Conservation (phyloP, 2,329 filamentous ascomycete genomes). For the Bipolaris gigantea region DNA sequence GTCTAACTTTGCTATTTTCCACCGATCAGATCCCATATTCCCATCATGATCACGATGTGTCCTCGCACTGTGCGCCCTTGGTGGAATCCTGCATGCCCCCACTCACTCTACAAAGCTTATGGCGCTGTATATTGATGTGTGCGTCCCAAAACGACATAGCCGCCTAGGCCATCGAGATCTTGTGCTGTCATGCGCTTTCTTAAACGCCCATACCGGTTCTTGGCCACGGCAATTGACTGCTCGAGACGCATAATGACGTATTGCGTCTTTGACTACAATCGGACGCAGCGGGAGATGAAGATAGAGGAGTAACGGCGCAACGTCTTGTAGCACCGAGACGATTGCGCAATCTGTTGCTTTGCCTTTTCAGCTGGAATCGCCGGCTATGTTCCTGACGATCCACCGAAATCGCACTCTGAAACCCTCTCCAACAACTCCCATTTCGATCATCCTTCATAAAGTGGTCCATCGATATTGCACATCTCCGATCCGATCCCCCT, state of each 20-base stretch:
- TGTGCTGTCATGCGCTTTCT: slow-evolving; percentile 4
- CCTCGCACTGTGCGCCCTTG: background rate
- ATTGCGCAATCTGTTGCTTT: background rate
- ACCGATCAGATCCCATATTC: slow-evolving; percentile 7
- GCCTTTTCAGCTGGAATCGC: background rate
- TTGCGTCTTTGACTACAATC: background rate
- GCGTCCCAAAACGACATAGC: background rate
- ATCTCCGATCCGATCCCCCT: background rate
- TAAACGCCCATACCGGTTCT: slow-evolving; percentile 2
- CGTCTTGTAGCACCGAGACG: background rate
- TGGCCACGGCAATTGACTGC: background rate
- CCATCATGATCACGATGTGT: slow-evolving; percentile 3
- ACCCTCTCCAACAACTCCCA: background rate
- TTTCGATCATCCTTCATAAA: background rate
- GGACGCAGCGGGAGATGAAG: background rate
- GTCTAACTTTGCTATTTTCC: background rate
- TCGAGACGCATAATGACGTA: background rate
- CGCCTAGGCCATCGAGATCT: background rate
- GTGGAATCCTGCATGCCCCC: slow-evolving; percentile 8
- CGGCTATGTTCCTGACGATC: background rate
- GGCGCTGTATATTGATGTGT: background rate
- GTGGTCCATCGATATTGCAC: background rate
- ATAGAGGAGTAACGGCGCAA: background rate
- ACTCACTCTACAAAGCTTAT: background rate
- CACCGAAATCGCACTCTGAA: background rate